Evolutionary conservation across 2,329 filamentous ascomycete genomes (phyloP), one percentile per base, ranked within the genome.

Genomic region (Pseudogymnoascus sp.): DNA sequence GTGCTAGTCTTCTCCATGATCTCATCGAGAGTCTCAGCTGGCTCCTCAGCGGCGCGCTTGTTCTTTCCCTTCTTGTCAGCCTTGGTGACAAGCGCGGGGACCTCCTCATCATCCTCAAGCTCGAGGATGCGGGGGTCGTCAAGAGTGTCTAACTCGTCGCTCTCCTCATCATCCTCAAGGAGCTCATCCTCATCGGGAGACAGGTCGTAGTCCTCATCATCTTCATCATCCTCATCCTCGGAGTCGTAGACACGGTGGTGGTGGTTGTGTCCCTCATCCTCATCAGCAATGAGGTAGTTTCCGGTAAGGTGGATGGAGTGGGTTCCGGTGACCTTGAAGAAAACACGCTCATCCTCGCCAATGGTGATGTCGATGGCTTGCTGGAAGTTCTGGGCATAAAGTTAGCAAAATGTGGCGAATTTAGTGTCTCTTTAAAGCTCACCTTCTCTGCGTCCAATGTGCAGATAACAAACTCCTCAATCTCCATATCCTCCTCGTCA

Each of bases 291-390:
- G 70, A 99, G 85, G 79, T 96, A 98, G 85, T 99, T 99, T 71
- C 95, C 95, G 67, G 93, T 98, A 66, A 99, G 85, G 80, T 89
- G 95, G 73, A 99, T 83, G 68, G 90, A 86, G 83, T 97, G 92
- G 67, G 90, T 95, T 72, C 95, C 95, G 67, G 85, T 87, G 69
- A 96, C 92, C 75, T 90, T 85, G 82, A 99, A 98, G 83, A 90
- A 96, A 69, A 97, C 88, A 71, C 86, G 86, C 83, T 99, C 95
- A 71, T 90, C 85, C 76, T 96, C 90, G 72, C 85, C 87, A 75
- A 99, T 86, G 68, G 90, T 95, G 77, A 99, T 91, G 78, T 99
- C 92, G 65, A 99, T 86, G 60, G 95, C 80, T 79, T 99, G 96
- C 80, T 99, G 95, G 84, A 89, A 96, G 81, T 90, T 86, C 95